Base-by-base conservation (phyloP, 2,329 filamentous ascomycete species). In the Leptographium lundbergii region DNA sequence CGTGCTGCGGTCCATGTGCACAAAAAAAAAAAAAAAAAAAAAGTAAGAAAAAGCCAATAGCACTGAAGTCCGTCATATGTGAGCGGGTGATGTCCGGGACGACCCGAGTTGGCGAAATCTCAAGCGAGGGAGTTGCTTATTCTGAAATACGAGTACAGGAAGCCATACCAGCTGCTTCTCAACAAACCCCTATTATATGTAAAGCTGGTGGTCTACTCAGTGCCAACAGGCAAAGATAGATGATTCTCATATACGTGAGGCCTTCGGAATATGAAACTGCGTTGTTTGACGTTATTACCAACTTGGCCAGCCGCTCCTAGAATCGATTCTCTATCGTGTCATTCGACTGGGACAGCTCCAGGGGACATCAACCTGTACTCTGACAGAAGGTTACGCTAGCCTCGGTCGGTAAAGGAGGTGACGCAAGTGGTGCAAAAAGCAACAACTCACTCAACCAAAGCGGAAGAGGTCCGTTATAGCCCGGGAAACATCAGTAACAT, bases 1-100 rank as follows among this genome's bases (percentile, higher is more conserved):
- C 67, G 94, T 91, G 75, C 89, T 94, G 62, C 89, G 83, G 66
- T 89, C 89, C 88, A 94, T 94, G 72, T 94, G 89, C 66, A 87
- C 89, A 64, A 19, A 22, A n/a, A 39, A 13, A 4, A 6, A 25
- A 34, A n/a, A 9, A 4, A 3, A 19, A 17, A 1, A 9, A 7
- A 42, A 6, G 45, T 6, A 47, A n/a, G 19, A 6, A 9, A n/a
- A 5, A 7, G 3, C 13, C 10, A 5, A 56, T 87, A 92, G 89
- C 61, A 86, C n/a, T n/a, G 89, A 72, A 94, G 94, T 11, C 88
- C 88, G 59, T 86, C 86, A 77, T 92, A 92, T 66, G 87, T 89
- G 68, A 89, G 89, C 62, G 87, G 81, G 67, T 91, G 67, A 94
- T 89, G 10, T 10, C 10, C 29, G 86, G 85, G 59, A 91, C 72